Percentiles rank a stretch among this genome's conserved stretches.
Conservation (phyloP, 2,329 filamentous ascomycete species). For the Cercospora zeina region DNA sequence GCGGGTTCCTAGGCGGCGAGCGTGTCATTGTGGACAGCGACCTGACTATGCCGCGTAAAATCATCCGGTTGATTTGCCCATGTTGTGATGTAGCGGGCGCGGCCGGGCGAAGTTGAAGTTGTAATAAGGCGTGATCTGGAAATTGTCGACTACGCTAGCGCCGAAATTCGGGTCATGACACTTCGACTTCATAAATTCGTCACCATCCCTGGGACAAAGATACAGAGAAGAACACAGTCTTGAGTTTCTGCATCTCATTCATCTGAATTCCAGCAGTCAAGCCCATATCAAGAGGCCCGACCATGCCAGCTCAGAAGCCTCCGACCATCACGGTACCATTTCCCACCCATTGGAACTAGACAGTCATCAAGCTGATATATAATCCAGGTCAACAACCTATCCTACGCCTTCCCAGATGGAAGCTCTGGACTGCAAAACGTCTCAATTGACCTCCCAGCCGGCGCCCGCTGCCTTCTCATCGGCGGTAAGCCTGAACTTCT, state of each 20-base stretch:
- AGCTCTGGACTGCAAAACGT: conserved; percentile 75
- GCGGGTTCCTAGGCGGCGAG: conserved; percentile 48
- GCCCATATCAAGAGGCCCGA: background rate
- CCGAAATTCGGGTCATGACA: conserved; percentile 17
- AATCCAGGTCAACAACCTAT: conserved; percentile 59
- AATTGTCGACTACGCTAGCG: background rate
- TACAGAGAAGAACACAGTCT: background rate
- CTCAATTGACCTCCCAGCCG: conserved; percentile 71
- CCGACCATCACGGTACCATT: conserved; percentile 68
- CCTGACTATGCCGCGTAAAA: conserved; percentile 10
- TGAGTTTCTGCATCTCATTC: background rate
- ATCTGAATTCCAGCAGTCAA: background rate
- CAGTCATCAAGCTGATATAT: background rate
- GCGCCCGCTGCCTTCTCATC: conserved; percentile 85
- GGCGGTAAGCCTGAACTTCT: conserved; percentile 59
- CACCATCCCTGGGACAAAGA: conserved; percentile 4
- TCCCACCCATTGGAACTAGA: background rate
- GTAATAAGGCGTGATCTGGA: conserved; percentile 15
- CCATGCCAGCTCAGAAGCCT: conserved; percentile 33
- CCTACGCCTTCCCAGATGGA: conserved; percentile 86
- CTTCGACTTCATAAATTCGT: conserved; percentile 13
- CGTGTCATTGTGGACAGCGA: conserved; percentile 30
- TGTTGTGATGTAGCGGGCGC: background rate
- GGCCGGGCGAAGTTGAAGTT: background rate
- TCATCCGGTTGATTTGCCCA: conserved; percentile 15